Conservation (phyloP, 2,329 filamentous ascomycete genomes). For the Colletotrichum tropicale region DNA sequence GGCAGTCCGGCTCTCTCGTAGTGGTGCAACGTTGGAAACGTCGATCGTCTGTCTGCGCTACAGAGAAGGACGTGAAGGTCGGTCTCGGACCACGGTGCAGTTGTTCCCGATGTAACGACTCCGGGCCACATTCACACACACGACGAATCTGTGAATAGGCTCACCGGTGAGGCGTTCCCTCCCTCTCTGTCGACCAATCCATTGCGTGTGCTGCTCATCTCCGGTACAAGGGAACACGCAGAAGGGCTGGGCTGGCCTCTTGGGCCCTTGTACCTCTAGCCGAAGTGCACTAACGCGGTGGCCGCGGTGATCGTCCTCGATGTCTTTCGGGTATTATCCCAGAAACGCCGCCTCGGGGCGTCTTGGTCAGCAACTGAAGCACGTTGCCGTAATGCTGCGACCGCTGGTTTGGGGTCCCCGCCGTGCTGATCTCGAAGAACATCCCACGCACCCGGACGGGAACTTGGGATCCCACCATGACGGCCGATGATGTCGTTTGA, state of each 20-base stretch:
- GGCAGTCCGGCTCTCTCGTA: not conserved
- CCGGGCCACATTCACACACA: not conserved
- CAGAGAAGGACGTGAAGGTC: not conserved
- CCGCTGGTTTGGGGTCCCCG: not conserved
- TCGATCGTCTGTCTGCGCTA: not conserved
- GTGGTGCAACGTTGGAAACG: not conserved
- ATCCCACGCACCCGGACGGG: slow-evolving; percentile 13
- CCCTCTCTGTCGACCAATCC: not conserved
- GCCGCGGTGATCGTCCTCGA: slow-evolving; percentile 7
- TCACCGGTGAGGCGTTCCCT: not conserved
- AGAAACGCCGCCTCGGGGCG: slow-evolving; percentile 5
- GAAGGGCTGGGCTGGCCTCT: not conserved
- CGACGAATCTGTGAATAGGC: not conserved
- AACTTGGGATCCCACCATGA: slow-evolving; percentile 9
- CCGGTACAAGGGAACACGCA: not conserved
- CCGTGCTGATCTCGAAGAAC: slow-evolving; percentile 16
- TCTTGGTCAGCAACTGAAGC: slow-evolving; percentile 4
- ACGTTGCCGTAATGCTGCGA: slow-evolving; percentile 1
- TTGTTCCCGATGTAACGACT: not conserved
- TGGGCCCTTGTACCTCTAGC: not conserved
- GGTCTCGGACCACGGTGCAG: not conserved
- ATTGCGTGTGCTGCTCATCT: not conserved
- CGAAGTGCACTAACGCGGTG: slow-evolving; percentile 10
- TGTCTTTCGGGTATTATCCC: slow-evolving; percentile 7
- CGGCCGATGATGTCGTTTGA: slow-evolving; percentile 17